Evolutionary conservation across 139 green algal species (phyloP), one percentile per base, ranked within the genome.

Genomic region (Yamagishiella unicocca): DNA sequence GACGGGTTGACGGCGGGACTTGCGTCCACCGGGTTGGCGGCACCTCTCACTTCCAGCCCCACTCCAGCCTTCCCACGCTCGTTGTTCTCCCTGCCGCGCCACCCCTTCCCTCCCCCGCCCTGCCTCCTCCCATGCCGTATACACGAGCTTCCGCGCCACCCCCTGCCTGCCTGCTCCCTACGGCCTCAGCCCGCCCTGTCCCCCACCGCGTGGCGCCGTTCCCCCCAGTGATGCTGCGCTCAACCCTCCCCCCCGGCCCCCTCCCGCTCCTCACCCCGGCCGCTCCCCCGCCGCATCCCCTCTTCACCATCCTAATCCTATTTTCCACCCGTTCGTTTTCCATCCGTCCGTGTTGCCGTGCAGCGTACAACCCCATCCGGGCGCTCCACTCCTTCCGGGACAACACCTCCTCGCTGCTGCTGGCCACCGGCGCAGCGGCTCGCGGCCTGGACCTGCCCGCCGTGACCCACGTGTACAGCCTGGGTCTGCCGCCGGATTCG

Each of bases 381-480:
- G 94, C 95, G 5, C 88, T 97, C 62, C 92, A 95, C 74, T 92
- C 92, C 2, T 97, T 97, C 89, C 76, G 96, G 21, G 96, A 98
- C 90, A 93, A 95, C 83, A 87, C 82, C 66, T 85, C 70, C n/a
- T 82, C 58, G 2, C 83, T 92, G 31, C 76, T 92, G 58, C 58
- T 92, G 29, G 88, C 83, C 61, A 88, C 83, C 4, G 70, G 67
- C 2, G 33, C 79, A 3, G 67, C 70, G 27, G 67, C 82, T 10
- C 87, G 96, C 1, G 96, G 96, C 2, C 90, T 99, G 54, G 96
- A 99, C 89, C 87, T 99, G 33, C 96, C 96, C 0, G 94, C 92
- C 2, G 96, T 99, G 2, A 95, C 86, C 70, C 93, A 97, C 79
- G 95, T 99, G 66, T 98, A 98, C 90, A 97, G 93, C 83, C 68